Percentiles rank a stretch among this genome's conserved stretches.
phyloP scores from a whole-genome alignment of 2,329 filamentous ascomycete species.

The Fusarium subglutinans region DNA sequence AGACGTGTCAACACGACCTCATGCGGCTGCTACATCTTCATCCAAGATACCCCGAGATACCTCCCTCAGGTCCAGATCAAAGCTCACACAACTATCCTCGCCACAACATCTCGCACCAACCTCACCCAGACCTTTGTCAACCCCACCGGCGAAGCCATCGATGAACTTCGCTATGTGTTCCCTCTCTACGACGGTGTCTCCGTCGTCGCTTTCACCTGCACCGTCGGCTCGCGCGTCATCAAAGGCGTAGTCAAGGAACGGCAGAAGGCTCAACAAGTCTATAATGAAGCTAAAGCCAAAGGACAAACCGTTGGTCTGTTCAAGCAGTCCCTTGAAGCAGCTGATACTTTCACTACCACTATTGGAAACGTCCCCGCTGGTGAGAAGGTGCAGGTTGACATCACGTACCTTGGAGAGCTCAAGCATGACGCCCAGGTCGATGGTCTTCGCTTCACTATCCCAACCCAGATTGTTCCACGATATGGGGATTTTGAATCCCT shows the following conservation, averaged over 20 bases:
- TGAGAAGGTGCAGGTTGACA: constrained; percentile 65
- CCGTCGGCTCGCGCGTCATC: constrained; percentile 67
- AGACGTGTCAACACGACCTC: background rate
- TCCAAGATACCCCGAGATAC: constrained; percentile 48
- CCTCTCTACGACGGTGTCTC: constrained; percentile 78
- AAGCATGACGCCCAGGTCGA: constrained; percentile 76
- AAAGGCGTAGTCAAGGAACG: constrained; percentile 74
- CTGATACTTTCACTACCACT: constrained; percentile 74
- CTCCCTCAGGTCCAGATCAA: constrained; percentile 68
- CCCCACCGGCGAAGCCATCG: constrained; percentile 48
- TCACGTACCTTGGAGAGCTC: constrained; percentile 75
- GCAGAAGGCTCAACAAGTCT: constrained; percentile 67
- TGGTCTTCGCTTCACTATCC: constrained; percentile 74
- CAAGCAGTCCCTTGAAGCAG: constrained; percentile 66
- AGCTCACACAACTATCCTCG: constrained; percentile 69
- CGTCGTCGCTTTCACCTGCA: constrained; percentile 73
- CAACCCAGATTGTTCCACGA: constrained; percentile 71
- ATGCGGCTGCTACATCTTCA: constrained; percentile 51
- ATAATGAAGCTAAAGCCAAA: constrained; percentile 64
- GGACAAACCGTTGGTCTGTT: constrained; percentile 73
- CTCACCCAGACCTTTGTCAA: constrained; percentile 71
- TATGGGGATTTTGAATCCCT: constrained; percentile 58
- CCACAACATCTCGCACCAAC: constrained; percentile 59
- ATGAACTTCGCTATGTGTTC: constrained; percentile 71
- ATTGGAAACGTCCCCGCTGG: constrained; percentile 73